phyloP scores from a whole-genome alignment of 2,329 filamentous ascomycete genomes.

The Curvularia spicifera region DNA sequence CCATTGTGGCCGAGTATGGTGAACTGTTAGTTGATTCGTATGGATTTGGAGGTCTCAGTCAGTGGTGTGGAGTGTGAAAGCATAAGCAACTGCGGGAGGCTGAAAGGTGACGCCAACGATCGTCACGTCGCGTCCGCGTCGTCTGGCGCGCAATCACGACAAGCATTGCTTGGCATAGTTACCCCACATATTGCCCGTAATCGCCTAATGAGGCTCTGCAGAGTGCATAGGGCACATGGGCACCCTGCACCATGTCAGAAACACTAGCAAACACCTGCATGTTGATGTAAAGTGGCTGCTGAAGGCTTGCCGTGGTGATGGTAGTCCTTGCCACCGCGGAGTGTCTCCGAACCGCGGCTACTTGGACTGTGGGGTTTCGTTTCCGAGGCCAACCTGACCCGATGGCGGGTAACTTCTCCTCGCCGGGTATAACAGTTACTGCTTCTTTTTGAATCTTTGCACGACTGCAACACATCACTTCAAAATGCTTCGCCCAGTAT shows the following conservation, averaged over 20 bases:
- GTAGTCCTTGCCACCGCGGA: conserved; percentile 28
- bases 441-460: conserved; percentile 2
- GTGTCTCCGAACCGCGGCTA: conserved; percentile 35
- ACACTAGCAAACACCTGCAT: background rate
- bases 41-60: background rate
- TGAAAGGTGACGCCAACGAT: conserved; percentile 24
- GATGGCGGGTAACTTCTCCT: conserved; percentile 14
- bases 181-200: conserved; percentile 15
- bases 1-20: conserved; percentile 35
- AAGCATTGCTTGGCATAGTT: conserved; percentile 32
- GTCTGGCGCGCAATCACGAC: conserved; percentile 38
- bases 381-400: conserved; percentile 33
- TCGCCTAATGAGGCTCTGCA: conserved; percentile 12
- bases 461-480: background rate
- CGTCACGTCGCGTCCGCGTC: conserved; percentile 36
- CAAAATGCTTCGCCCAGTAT: conserved; percentile 55
- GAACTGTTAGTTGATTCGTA: background rate
- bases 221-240: background rate
- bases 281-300: background rate
- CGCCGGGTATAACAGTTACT: conserved; percentile 4
- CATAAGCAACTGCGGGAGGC: conserved; percentile 19
- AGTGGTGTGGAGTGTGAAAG: conserved; percentile 12
- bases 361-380: conserved; percentile 27
- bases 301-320: conserved; percentile 13
- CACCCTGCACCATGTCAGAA: background rate